These are phyloP conservation scores for Candida maltosa DNA, from an alignment of 805 yeast genomes.

Conservation along the genomic window DNA sequence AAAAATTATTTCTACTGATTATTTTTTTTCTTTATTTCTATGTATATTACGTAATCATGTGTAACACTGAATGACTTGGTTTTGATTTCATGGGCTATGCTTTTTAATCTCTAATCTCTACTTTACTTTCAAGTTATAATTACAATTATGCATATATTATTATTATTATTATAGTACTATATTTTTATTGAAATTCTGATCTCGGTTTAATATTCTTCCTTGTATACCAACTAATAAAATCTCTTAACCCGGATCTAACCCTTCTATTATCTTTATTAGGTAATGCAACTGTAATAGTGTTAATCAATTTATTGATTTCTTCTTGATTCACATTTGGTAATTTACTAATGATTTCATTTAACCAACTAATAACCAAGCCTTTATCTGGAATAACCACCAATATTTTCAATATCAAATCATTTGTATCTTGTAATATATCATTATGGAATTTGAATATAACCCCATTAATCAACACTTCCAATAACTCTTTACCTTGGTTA, in stretches of 20 bases:
- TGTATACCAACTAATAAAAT: constrained; percentile 79
- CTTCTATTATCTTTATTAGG: constrained; percentile 69
- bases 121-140: neutral
- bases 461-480: constrained; percentile 57
- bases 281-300: constrained; percentile 56
- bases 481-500: constrained; percentile 55
- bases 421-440: constrained; percentile 70
- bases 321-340: constrained; percentile 66
- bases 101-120: neutral
- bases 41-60: neutral
- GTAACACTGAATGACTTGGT: too few relatives aligned
- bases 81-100: too few relatives aligned
- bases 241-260: constrained; percentile 67
- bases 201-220: constrained; percentile 60
- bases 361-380: constrained; percentile 52
- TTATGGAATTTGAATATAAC: constrained; percentile 67
- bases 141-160: too few relatives aligned
- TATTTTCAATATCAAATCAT: constrained; percentile 66
- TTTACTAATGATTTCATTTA: constrained; percentile 48
- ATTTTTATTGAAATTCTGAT: constrained; percentile 16
- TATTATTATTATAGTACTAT: neutral
- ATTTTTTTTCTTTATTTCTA: neutral
- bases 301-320: constrained; percentile 64
- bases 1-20: too few relatives aligned
- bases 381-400: constrained; percentile 47